phyloP scores from a whole-genome alignment of 1,284 basidiomycete species.

The Rhodotorula sp. region DNA sequence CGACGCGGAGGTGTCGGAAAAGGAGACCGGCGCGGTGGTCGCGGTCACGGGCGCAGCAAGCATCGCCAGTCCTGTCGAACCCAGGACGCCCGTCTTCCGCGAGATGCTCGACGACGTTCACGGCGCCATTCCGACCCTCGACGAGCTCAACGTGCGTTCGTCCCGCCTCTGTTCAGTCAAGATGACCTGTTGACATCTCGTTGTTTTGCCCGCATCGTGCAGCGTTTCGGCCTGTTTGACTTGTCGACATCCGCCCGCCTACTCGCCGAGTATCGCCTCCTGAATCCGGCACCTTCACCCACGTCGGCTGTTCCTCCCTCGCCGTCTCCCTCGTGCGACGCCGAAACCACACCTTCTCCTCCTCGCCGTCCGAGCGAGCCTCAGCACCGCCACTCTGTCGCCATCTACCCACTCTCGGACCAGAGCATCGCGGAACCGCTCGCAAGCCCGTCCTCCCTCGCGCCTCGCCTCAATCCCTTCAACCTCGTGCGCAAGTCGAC shows the following conservation, averaged over 20 bases:
- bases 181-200: no score
- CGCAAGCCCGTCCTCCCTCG: constrained; percentile 7
- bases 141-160: constrained; percentile 15
- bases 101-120: constrained; percentile 18
- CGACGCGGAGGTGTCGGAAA: no score
- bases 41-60: no score
- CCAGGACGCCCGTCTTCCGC: neutral
- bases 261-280: constrained; percentile 16
- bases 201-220: no score
- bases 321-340: neutral
- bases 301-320: neutral
- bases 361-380: neutral
- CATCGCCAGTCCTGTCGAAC: no score
- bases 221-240: constrained; percentile 18
- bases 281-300: neutral
- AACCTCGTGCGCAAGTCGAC: constrained; percentile 12
- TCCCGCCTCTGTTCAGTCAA: no score
- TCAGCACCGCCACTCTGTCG: constrained; percentile 4
- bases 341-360: neutral
- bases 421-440: neutral
- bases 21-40: no score
- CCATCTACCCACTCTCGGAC: neutral
- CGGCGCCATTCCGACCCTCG: constrained; percentile 3
- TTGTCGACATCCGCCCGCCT: neutral
- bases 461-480: constrained; percentile 10